Evolutionary conservation across 129 eudicot genomes (phyloP).

Genomic region (Oenanthe sinensis): DNA sequence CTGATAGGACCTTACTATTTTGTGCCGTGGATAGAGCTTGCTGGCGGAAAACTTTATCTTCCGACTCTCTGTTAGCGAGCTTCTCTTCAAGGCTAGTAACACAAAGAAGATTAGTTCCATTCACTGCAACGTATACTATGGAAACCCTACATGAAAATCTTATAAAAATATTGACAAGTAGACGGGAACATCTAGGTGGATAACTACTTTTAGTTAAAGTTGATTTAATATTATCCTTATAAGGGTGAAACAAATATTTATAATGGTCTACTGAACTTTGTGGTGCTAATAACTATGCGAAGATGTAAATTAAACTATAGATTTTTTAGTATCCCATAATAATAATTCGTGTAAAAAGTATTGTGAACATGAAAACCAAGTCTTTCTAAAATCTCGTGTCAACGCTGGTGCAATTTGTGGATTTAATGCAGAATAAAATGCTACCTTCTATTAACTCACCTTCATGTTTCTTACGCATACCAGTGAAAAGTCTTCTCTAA

Average conservation of each 20-base stretch:
- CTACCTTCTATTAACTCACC: neutral
- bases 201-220: neutral
- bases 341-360: neutral
- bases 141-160: constrained; percentile 10
- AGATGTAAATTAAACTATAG: neutral
- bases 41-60: constrained; percentile 86
- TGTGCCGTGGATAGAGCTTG: constrained; percentile 85
- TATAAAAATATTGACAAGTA: neutral
- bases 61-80: constrained; percentile 61
- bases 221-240: neutral
- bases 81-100: constrained; percentile 62
- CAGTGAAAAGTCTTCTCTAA: neutral
- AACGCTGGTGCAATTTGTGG: neutral
- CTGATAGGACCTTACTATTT: constrained; percentile 41
- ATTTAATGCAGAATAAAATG: neutral
- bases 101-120: constrained; percentile 9
- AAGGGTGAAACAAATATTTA: neutral
- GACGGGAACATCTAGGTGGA: neutral
- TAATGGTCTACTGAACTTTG: neutral
- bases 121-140: constrained; percentile 6
- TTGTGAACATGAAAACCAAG: neutral
- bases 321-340: neutral
- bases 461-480: neutral
- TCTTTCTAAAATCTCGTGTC: neutral
- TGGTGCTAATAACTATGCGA: neutral